Evolutionary conservation across 306 rosid species (phyloP).

Genomic region (Cucumis hystrix): DNA sequence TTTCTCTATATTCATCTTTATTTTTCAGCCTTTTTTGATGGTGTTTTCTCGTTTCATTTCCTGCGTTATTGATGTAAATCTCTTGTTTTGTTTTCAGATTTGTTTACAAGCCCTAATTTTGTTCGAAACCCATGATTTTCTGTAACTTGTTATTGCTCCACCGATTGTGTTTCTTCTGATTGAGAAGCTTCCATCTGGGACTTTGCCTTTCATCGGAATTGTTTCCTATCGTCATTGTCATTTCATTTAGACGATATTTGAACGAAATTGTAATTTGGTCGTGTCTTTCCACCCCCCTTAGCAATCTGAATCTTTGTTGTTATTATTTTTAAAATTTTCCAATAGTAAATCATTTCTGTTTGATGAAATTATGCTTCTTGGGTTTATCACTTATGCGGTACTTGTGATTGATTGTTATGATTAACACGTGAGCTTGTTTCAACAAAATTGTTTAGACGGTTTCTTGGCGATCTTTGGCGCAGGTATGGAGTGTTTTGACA

Average conservation of each 20-base stretch:
- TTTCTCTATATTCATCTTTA: neutral
- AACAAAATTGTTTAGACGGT: neutral
- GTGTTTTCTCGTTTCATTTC: neutral
- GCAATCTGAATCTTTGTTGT: neutral
- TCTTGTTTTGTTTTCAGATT: neutral
- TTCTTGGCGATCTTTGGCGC: neutral
- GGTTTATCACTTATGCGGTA: neutral
- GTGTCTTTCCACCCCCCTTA: neutral
- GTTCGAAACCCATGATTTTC: neutral
- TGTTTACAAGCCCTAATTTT: neutral
- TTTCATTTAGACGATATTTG: neutral
- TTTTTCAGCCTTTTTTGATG: neutral
- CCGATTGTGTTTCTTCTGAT: neutral
- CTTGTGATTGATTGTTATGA: neutral
- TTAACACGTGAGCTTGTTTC: neutral
- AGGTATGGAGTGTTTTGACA: conserved; percentile 81
- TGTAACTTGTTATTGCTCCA: neutral
- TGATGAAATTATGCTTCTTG: neutral
- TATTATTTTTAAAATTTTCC: neutral
- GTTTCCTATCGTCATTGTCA: neutral
- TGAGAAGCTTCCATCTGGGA: neutral
- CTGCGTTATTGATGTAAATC: neutral
- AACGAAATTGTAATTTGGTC: neutral
- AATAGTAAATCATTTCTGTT: neutral
- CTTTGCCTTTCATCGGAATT: neutral